These are phyloP conservation scores for Trifolium fragiferum DNA, from an alignment of 306 rosid genomes.

Conservation along the genomic window DNA sequence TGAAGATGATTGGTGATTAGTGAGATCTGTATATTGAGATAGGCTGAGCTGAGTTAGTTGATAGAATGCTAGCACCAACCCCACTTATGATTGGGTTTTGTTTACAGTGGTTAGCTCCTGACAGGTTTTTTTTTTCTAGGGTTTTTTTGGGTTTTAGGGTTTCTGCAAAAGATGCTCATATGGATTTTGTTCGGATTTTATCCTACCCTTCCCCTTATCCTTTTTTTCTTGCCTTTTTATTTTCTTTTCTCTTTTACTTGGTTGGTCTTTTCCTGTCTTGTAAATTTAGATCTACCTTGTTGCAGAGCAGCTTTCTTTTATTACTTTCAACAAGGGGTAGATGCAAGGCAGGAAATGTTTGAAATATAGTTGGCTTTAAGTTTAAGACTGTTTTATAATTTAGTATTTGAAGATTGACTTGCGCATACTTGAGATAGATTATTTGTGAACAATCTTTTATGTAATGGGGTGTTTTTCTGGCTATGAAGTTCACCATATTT, in stretches of 20 bases:
- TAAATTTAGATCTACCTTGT: conserved; percentile 69
- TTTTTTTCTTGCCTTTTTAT: neutral
- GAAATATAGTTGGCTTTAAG: conserved; percentile 64
- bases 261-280: conserved; percentile 75
- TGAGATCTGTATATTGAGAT: conserved; percentile 50
- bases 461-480: conserved; percentile 47
- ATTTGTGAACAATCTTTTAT: conserved; percentile 45
- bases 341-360: conserved; percentile 85
- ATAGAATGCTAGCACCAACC: conserved; percentile 51
- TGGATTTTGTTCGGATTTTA: conserved; percentile 38
- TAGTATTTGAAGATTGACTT: conserved; percentile 37
- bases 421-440: conserved; percentile 21
- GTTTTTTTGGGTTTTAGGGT: conserved; percentile 72
- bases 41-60: conserved; percentile 54
- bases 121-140: conserved; percentile 69
- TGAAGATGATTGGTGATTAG: conserved; percentile 51
- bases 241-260: conserved; percentile 31
- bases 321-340: conserved; percentile 69
- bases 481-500: conserved; percentile 28
- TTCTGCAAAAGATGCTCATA: conserved; percentile 45
- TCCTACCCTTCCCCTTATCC: neutral
- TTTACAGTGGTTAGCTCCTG: conserved; percentile 70
- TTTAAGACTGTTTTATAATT: neutral
- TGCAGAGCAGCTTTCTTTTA: conserved; percentile 60
- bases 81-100: conserved; percentile 51